Conservation (phyloP, 2,329 filamentous ascomycete genomes). For the Colletotrichum lentis region DNA sequence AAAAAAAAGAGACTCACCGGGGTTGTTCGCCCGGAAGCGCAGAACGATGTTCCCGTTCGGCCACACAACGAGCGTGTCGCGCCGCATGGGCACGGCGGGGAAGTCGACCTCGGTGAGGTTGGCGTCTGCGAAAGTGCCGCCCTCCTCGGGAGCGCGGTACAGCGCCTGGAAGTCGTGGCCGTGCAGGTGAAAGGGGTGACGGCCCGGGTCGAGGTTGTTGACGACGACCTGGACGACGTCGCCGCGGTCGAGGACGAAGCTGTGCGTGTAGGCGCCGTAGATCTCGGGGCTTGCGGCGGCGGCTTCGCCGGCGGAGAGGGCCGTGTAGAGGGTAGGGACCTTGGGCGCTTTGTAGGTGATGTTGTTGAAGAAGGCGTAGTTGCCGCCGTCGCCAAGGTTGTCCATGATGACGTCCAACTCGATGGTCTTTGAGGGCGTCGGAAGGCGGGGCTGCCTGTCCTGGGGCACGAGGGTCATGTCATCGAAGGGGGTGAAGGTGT, state of each 20-base stretch:
- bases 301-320: slow-evolving; percentile 68
- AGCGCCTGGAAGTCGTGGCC: slow-evolving; percentile 78
- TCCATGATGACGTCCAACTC: slow-evolving; percentile 69
- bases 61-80: slow-evolving; percentile 73
- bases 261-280: slow-evolving; percentile 72
- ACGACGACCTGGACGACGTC: slow-evolving; percentile 77
- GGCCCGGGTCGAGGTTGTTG: slow-evolving; percentile 77
- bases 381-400: slow-evolving; percentile 68
- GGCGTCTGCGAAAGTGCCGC: slow-evolving; percentile 61
- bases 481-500: slow-evolving; percentile 74
- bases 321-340: slow-evolving; percentile 83
- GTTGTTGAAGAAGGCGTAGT: slow-evolving; percentile 76
- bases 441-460: slow-evolving; percentile 69
- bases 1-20: slow-evolving; percentile 56
- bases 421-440: slow-evolving; percentile 69
- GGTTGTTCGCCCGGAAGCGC: slow-evolving; percentile 73
- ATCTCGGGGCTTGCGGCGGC: slow-evolving; percentile 66
- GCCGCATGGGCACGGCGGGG: slow-evolving; percentile 66
- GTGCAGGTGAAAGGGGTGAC: slow-evolving; percentile 82
- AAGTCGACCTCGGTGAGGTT: slow-evolving; percentile 57
- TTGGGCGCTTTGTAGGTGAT: slow-evolving; percentile 78
- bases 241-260: slow-evolving; percentile 72
- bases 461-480: slow-evolving; percentile 76
- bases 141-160: slow-evolving; percentile 65
- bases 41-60: slow-evolving; percentile 74